Evolutionary conservation across 1,284 basidiomycete species (phyloP).

Genomic region (Exobasidium rhododendri): DNA sequence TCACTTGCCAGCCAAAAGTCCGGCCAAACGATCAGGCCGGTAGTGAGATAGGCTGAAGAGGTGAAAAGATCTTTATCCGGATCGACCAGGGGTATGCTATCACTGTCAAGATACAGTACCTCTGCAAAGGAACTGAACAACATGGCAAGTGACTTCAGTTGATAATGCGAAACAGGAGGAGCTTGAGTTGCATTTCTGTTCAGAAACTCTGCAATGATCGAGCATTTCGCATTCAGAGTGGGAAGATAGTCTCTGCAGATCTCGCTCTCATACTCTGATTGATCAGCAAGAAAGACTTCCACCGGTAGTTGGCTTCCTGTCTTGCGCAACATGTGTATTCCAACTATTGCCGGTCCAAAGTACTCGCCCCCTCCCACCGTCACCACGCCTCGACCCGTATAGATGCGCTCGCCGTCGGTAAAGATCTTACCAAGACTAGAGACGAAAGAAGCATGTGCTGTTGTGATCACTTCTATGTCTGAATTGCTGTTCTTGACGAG

Average conservation of each 20-base stretch:
- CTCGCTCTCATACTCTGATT: not conserved
- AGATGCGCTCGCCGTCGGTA: not conserved
- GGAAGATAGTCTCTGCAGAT: not conserved
- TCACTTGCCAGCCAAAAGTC: not conserved
- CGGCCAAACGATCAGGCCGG: not conserved
- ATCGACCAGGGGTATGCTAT: not conserved
- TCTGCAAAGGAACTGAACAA: not conserved
- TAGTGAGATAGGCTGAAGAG: not conserved
- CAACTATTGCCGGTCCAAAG: not conserved
- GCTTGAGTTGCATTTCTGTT: not conserved
- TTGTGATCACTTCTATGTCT: not conserved
- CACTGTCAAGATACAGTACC: not conserved
- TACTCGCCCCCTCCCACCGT: not conserved
- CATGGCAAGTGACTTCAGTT: conserved; percentile 2
- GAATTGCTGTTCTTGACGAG: not conserved
- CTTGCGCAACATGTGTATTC: not conserved
- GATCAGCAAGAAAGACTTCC: not conserved
- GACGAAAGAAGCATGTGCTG: not conserved
- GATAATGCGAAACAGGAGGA: not conserved
- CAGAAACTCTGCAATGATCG: not conserved
- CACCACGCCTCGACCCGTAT: not conserved
- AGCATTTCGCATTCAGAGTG: not conserved
- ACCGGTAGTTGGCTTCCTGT: not conserved
- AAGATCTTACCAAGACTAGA: not conserved
- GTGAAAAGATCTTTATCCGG: not conserved